A percentile compares a stretch with the other conserved stretches of the same genome.
phyloP scores from a whole-genome alignment of 768 basidiomycete species.

The Mrakia blollopis region DNA sequence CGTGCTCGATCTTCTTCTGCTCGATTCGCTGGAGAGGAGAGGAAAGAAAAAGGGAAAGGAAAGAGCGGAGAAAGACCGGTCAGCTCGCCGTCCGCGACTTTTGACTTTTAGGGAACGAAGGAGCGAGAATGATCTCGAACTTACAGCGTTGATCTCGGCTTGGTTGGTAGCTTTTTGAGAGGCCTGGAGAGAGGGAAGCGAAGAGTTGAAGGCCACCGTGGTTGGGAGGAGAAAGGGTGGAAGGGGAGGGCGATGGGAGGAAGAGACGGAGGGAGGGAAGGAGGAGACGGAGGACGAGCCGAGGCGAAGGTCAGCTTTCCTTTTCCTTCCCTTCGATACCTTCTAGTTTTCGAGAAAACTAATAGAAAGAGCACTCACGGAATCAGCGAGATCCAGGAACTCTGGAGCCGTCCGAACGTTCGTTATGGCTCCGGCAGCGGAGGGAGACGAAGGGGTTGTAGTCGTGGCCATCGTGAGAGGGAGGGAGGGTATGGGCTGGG shows the following conservation, averaged over 20 bases:
- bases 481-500: too few relatives aligned
- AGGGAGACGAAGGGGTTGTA: conserved; percentile 32
- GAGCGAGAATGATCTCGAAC: conserved; percentile 43
- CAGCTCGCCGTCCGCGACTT: not conserved
- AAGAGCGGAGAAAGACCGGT: not conserved
- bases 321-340: conserved; percentile 9
- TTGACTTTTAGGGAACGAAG: not conserved
- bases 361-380: conserved; percentile 54
- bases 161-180: conserved; percentile 79
- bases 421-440: conserved; percentile 18
- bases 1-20: conserved; percentile 81
- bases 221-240: too few relatives aligned
- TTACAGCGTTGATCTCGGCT: conserved; percentile 77
- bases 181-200: conserved; percentile 50
- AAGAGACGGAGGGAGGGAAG: conserved; percentile 27
- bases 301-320: conserved; percentile 33
- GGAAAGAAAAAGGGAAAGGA: conserved; percentile 13
- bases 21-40: conserved; percentile 64
- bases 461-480: conserved; percentile 28
- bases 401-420: conserved; percentile 64
- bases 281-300: conserved; percentile 37
- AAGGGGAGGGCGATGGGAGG: not conserved
- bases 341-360: not conserved
- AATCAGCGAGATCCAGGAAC: conserved; percentile 89
- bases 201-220: not conserved